Percentiles rank a stretch among this genome's conserved stretches.
These are phyloP conservation scores for Citrullus colocynthis DNA, from an alignment of 306 rosid genomes.

Conservation along the genomic window DNA sequence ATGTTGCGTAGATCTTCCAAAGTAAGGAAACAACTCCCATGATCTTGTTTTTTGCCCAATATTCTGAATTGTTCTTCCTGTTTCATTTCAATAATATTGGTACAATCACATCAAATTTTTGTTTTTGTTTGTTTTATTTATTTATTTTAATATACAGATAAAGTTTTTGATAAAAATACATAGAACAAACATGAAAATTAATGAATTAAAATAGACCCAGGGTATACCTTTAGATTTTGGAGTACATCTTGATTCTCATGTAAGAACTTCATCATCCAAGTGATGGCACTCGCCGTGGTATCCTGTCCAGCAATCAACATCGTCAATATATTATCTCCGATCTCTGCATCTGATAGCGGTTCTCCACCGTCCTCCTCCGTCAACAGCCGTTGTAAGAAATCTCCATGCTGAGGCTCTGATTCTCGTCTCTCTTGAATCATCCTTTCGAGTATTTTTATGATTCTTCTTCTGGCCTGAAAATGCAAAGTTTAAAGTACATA, in stretches of 20 bases:
- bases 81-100: not conserved
- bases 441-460: slow-evolving; percentile 42
- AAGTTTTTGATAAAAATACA: too few relatives aligned
- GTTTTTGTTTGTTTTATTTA: too few relatives aligned
- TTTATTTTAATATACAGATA: too few relatives aligned
- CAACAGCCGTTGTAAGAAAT: slow-evolving; percentile 49
- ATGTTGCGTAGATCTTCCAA: slow-evolving; percentile 50
- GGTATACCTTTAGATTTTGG: slow-evolving; percentile 23
- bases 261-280: slow-evolving; percentile 86
- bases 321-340: slow-evolving; percentile 68
- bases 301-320: slow-evolving; percentile 78
- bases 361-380: slow-evolving; percentile 13
- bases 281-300: slow-evolving; percentile 69
- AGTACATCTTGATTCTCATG: slow-evolving; percentile 57
- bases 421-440: slow-evolving; percentile 36
- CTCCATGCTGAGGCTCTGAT: slow-evolving; percentile 15
- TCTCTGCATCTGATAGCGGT: slow-evolving; percentile 44
- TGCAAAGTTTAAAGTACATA: not conserved
- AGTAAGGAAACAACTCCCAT: slow-evolving; percentile 21
- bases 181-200: too few relatives aligned
- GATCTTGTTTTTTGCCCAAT: slow-evolving; percentile 14
- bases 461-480: slow-evolving; percentile 53
- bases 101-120: too few relatives aligned
- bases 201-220: too few relatives aligned
- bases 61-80: slow-evolving; percentile 52